A percentile compares a stretch with the other conserved stretches of the same genome.
phyloP scores from a whole-genome alignment of 192 early-diverging fungal genomes.

The Coemansia guatemalensis region DNA sequence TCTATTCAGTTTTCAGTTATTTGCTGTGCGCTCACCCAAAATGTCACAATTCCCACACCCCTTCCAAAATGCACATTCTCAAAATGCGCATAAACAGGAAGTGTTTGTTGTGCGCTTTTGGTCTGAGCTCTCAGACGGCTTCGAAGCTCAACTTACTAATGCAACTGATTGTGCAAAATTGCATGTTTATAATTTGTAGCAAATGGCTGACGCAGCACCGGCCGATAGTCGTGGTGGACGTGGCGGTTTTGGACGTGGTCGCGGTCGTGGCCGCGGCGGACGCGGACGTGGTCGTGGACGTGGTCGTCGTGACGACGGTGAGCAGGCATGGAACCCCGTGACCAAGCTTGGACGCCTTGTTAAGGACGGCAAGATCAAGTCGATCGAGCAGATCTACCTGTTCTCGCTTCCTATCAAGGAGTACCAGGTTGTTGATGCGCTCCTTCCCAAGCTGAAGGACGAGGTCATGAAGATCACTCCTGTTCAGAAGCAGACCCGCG shows the following conservation, averaged over 20 bases:
- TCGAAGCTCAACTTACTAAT: no score
- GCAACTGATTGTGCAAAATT: neutral
- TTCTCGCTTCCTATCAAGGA: slow-evolving; percentile 99
- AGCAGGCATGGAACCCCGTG: slow-evolving; percentile 89
- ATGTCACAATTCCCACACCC: no score
- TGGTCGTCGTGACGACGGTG: slow-evolving; percentile 83
- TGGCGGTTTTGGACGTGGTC: slow-evolving; percentile 54
- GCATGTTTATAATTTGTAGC: slow-evolving; percentile 33
- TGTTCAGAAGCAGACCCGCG: slow-evolving; percentile 99
- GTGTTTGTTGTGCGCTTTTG: no score
- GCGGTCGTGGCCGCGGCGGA: slow-evolving; percentile 78
- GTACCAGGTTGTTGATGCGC: slow-evolving; percentile 97
- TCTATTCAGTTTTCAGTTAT: neutral
- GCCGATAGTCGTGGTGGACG: slow-evolving; percentile 71
- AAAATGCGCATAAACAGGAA: no score
- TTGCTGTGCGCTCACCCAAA: no score
- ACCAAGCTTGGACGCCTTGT: slow-evolving; percentile 99
- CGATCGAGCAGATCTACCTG: slow-evolving; percentile 96
- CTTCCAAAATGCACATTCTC: no score
- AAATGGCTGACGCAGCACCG: slow-evolving; percentile 79
- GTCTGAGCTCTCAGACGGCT: no score
- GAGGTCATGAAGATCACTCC: slow-evolving; percentile 99
- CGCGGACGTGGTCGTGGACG: slow-evolving; percentile 73
- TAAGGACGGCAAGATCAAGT: slow-evolving; percentile 95
- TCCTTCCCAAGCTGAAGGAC: slow-evolving; percentile 96